Evolutionary conservation across 1,284 basidiomycete genomes (phyloP).

Genomic region (Ceratorhiza oryzae-sativae): DNA sequence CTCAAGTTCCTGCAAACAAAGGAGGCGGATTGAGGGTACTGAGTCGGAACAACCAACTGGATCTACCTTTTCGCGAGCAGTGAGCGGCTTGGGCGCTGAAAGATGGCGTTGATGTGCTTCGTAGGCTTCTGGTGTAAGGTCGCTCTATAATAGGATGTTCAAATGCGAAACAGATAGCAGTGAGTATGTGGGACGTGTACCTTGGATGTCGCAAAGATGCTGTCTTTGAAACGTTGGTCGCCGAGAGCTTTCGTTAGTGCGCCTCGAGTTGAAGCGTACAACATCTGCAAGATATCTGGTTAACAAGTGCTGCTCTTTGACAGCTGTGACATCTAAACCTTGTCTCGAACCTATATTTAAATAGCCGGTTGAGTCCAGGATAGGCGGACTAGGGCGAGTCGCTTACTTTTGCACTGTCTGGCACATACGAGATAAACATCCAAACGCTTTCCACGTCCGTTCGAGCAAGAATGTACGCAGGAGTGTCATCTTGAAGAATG

Average conservation of each 20-base stretch:
- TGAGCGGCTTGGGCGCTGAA: constrained; percentile 79
- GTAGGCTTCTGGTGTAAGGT: constrained; percentile 62
- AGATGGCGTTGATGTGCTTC: constrained; percentile 75
- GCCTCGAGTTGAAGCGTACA: constrained; percentile 85
- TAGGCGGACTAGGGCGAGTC: background rate
- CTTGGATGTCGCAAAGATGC: constrained; percentile 81
- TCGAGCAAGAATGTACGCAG: constrained; percentile 75
- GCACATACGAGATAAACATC: constrained; percentile 77
- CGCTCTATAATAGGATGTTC: constrained; percentile 45
- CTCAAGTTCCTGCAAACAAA: constrained; percentile 63
- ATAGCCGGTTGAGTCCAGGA: background rate
- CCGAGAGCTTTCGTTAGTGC: constrained; percentile 79
- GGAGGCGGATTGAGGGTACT: background rate
- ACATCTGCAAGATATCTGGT: constrained; percentile 67
- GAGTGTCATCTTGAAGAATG: constrained; percentile 64
- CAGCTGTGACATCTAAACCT: constrained; percentile 57
- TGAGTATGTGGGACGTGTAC: constrained; percentile 45
- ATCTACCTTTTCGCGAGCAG: constrained; percentile 67
- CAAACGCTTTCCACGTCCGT: constrained; percentile 68
- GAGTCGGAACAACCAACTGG: background rate
- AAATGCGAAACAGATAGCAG: constrained; percentile 9
- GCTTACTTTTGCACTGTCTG: constrained; percentile 69
- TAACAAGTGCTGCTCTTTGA: too few relatives aligned
- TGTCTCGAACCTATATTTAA: constrained; percentile 58
- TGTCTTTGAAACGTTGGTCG: constrained; percentile 76